These are phyloP conservation scores for Plectosphaerella sp. DNA, from an alignment of 2,329 filamentous ascomycete genomes.

Conservation along the genomic window DNA sequence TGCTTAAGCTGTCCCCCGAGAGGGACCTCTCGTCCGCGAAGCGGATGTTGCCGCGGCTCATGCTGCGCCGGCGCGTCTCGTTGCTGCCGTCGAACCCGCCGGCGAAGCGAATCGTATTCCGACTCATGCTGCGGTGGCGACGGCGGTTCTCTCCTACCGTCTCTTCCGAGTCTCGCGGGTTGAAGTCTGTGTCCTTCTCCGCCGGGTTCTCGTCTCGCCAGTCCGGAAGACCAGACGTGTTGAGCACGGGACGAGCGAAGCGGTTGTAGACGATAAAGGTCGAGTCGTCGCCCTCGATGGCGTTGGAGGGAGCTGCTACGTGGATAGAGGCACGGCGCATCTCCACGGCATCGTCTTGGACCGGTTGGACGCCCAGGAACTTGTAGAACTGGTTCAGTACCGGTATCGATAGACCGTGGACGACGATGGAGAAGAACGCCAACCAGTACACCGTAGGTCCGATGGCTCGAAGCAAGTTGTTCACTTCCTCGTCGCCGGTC, in stretches of 20 bases:
- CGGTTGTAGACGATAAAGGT: constrained; percentile 43
- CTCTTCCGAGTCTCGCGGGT: background rate
- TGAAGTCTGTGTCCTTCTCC: background rate
- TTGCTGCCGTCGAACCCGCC: background rate
- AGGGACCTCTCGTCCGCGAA: background rate
- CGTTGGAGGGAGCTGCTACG: constrained; percentile 32
- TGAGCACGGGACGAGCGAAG: constrained; percentile 32
- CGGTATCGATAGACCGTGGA: constrained; percentile 44
- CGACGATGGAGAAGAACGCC: constrained; percentile 34
- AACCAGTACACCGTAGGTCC: constrained; percentile 36
- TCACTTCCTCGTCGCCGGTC: constrained; percentile 23
- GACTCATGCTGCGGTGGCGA: background rate
- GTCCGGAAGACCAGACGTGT: background rate
- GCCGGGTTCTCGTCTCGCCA: background rate
- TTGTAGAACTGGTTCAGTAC: constrained; percentile 32
- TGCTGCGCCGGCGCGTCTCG: background rate
- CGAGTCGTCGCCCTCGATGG: constrained; percentile 26
- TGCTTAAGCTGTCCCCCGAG: background rate
- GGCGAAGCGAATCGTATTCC: background rate
- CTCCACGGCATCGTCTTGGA: constrained; percentile 34
- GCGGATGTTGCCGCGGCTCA: background rate
- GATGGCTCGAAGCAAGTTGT: constrained; percentile 29
- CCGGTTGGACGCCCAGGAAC: constrained; percentile 31
- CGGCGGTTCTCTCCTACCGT: background rate
- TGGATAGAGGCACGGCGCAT: constrained; percentile 30